Evolutionary conservation across 305 asterid species (phyloP).

Genomic region (Rubia balearica): DNA sequence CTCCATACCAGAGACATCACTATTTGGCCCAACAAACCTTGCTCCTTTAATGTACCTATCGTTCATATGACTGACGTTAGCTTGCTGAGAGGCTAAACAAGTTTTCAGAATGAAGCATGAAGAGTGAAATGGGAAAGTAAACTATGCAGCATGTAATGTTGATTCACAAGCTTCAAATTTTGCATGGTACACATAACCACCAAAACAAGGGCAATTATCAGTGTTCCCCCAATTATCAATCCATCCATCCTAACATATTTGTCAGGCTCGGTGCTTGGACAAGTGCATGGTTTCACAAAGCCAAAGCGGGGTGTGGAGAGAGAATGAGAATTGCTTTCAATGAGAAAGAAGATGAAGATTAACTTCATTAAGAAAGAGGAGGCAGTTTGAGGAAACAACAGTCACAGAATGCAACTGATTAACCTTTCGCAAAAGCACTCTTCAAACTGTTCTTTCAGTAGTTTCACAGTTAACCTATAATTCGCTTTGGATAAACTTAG

Average conservation of each 20-base stretch:
- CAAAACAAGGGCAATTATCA: background rate
- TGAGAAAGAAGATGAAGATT: too few species aligned
- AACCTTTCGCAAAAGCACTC: background rate
- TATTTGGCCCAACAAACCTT: constrained; percentile 45
- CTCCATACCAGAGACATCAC: constrained; percentile 21
- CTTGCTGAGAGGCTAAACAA: background rate
- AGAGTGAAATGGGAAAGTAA: background rate
- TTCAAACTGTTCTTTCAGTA: background rate
- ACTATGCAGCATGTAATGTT: background rate
- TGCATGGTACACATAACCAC: background rate
- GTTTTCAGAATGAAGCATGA: background rate
- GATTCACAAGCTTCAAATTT: background rate
- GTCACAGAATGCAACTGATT: background rate
- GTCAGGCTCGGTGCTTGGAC: background rate
- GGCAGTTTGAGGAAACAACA: too few species aligned
- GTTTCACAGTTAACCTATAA: background rate
- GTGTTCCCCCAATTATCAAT: background rate
- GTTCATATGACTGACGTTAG: constrained; percentile 16
- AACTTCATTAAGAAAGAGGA: too few species aligned
- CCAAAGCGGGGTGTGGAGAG: too few species aligned
- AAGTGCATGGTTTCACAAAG: background rate
- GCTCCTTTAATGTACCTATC: constrained; percentile 77
- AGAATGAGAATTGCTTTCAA: too few species aligned
- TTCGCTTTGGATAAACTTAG: background rate
- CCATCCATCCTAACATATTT: background rate